Base-by-base conservation (phyloP, 2,329 filamentous ascomycete genomes). In the Sporothrix humicola region DNA sequence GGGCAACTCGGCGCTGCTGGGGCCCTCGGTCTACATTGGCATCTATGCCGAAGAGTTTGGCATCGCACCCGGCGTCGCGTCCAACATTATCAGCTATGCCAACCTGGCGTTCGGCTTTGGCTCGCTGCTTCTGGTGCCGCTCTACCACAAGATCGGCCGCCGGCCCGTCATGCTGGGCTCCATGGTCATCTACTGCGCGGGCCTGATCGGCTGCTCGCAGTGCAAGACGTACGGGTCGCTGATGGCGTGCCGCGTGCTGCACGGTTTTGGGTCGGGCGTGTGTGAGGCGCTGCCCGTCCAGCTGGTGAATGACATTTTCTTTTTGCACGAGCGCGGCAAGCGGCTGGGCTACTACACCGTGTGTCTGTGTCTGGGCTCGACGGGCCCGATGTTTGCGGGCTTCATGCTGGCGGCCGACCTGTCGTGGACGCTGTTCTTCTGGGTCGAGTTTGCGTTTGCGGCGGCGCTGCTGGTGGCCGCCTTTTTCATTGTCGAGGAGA, bases 371-470 rank as follows among this genome's bases (percentile, higher is more conserved):
- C 82, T 88, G 12, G 87, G 87, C 4, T 81, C 86, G 0, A 86
- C 86, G 0, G 87, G 87, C 0, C 87, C 88, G 0, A 81, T 90
- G 0, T 89, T 87, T 68, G 87, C 88, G 0, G 87, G 88, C 13
- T 90, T 89, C 78, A 90, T 90, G 87, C 84, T 90, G 7, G 83
- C 85, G 0, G 87, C 83, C 0, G 86, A 86, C 10, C 85, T 87
- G 77, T 88, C 87, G 7, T 90, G 88, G 87, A 82, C 86, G 17
- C 83, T 90, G 0, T 90, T 87, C 81, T 90, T 90, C 82, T 89
- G 89, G 78, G 87, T 90, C 72, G 84, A 86, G 75, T 83, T 88
- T 66, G 88, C 87, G 2, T 89, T 90, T 65, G 79, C 74, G 26
- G 75, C 59, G 0, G 79, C 78, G 3, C 76, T 81, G 9, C 66